phyloP scores from a whole-genome alignment of 495 filamentous ascomycete species.

The Lasiosphaeria ovina region DNA sequence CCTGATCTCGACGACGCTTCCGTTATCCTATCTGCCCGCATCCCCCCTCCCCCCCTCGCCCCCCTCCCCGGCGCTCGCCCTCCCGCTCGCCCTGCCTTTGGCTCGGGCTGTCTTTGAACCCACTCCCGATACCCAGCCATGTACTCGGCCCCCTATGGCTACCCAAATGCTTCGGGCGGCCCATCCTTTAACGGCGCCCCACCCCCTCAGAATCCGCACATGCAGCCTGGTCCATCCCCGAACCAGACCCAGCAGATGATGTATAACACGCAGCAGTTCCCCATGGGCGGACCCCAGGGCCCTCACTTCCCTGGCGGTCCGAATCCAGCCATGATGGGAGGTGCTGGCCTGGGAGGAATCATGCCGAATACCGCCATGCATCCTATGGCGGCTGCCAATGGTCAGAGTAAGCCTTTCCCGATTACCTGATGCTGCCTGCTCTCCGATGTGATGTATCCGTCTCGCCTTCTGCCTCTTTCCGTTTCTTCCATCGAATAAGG shows the following conservation, averaged over 20 bases:
- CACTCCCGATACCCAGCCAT: slow-evolving; percentile 35
- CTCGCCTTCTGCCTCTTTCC: slow-evolving; percentile 3
- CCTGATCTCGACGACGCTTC: slow-evolving; percentile 32
- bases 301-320: slow-evolving; percentile 41
- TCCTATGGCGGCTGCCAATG: slow-evolving; percentile 52
- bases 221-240: slow-evolving; percentile 46
- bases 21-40: slow-evolving; percentile 27
- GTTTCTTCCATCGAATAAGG: not conserved
- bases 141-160: slow-evolving; percentile 51
- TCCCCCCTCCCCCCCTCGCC: slow-evolving; percentile 16
- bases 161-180: slow-evolving; percentile 44
- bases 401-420: slow-evolving; percentile 44
- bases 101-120: slow-evolving; percentile 22
- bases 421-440: slow-evolving; percentile 10
- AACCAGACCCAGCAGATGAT: slow-evolving; percentile 49
- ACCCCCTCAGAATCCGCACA: slow-evolving; percentile 45
- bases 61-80: slow-evolving; percentile 14
- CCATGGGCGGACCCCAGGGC: slow-evolving; percentile 41
- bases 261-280: slow-evolving; percentile 47
- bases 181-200: slow-evolving; percentile 49
- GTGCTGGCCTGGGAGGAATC: slow-evolving; percentile 49
- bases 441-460: slow-evolving; percentile 1
- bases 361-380: slow-evolving; percentile 54
- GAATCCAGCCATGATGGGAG: slow-evolving; percentile 48
- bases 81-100: slow-evolving; percentile 21